Evolutionary conservation across 768 basidiomycete genomes (phyloP).

Genomic region (Phallus indusiatus): DNA sequence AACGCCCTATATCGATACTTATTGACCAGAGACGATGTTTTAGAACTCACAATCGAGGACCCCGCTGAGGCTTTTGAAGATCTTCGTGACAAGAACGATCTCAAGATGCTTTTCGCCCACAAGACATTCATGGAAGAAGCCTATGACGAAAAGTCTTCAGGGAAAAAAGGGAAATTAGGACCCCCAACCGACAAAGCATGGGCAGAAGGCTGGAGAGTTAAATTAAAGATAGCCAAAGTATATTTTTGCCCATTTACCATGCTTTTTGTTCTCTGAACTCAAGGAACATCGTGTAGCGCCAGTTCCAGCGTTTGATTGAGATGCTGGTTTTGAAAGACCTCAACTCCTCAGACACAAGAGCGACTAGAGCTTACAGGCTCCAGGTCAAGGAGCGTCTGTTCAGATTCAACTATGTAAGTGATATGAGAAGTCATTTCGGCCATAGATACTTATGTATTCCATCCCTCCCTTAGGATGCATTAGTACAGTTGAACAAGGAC

Average conservation of each 20-base stretch:
- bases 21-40: slow-evolving; percentile 52
- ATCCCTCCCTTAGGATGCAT: slow-evolving; percentile 53
- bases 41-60: slow-evolving; percentile 96
- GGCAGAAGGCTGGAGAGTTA: slow-evolving; percentile 70
- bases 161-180: slow-evolving; percentile 52
- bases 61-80: slow-evolving; percentile 98
- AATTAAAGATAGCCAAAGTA: slow-evolving; percentile 87
- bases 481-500: slow-evolving; percentile 78
- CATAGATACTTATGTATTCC: not conserved
- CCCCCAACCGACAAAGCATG: slow-evolving; percentile 71
- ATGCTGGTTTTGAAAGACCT: slow-evolving; percentile 76
- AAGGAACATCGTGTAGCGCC: slow-evolving; percentile 49
- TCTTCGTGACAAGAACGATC: slow-evolving; percentile 84
- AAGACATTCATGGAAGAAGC: slow-evolving; percentile 63
- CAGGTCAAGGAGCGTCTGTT: slow-evolving; percentile 94
- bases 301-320: slow-evolving; percentile 87
- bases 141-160: slow-evolving; percentile 34
- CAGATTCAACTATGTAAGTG: slow-evolving; percentile 79
- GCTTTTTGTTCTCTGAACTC: not conserved
- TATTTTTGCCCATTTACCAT: slow-evolving; percentile 14
- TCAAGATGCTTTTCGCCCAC: slow-evolving; percentile 62
- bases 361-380: slow-evolving; percentile 61
- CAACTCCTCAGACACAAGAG: slow-evolving; percentile 47
- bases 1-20: slow-evolving; percentile 74
- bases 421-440: not conserved